Conservation (phyloP, 163 green algal species). For the Scenedesmus sp. region DNA sequence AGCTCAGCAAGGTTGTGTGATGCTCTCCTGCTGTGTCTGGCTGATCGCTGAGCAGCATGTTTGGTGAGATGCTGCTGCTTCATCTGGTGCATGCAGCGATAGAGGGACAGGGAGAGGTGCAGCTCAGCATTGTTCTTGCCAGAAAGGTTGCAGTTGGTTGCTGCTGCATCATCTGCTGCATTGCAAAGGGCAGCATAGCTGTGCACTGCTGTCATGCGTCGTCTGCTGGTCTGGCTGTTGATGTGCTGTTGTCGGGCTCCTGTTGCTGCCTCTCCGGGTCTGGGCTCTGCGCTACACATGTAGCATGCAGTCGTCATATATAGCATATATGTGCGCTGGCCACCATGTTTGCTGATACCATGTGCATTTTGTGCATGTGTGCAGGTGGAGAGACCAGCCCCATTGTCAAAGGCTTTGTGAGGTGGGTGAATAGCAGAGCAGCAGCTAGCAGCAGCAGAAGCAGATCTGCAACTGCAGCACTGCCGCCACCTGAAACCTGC, state of each 20-base stretch:
- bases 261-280: no score
- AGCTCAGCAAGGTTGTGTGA: not conserved
- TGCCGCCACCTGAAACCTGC: not conserved
- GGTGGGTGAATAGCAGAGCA: not conserved
- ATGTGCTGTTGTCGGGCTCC: no score
- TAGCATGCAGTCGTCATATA: no score
- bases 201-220: no score
- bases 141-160: not conserved
- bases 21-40: not conserved
- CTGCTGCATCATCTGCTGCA: no score
- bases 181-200: no score
- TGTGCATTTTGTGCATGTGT: not conserved
- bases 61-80: not conserved
- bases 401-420: not conserved
- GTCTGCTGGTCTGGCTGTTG: no score
- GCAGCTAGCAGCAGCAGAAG: not conserved
- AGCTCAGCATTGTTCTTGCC: not conserved
- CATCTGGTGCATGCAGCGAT: not conserved
- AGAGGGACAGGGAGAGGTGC: no score
- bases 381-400: conserved; percentile 32
- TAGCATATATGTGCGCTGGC: no score
- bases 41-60: not conserved
- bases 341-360: no score
- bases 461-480: not conserved
- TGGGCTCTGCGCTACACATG: no score